A percentile compares a stretch with the other conserved stretches of the same genome.
Evolutionary conservation across 2,329 filamentous ascomycete genomes (phyloP).

Genomic region (Phyllosticta paracitricarpa): DNA sequence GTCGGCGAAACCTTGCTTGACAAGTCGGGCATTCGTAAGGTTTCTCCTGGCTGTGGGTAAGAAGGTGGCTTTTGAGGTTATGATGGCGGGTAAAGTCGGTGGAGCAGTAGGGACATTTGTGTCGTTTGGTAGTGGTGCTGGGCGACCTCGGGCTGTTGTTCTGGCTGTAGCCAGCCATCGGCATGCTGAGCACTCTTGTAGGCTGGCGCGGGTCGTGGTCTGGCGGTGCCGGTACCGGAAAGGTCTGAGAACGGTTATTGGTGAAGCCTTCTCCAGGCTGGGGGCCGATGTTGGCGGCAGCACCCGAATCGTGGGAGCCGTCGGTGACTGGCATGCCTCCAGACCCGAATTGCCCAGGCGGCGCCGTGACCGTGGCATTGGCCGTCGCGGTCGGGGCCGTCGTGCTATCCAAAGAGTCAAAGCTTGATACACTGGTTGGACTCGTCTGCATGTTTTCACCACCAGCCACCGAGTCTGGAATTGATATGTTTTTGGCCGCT

Average conservation of each 20-base stretch:
- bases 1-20: conserved; percentile 77
- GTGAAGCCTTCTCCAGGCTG: conserved; percentile 22
- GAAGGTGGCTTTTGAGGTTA: conserved; percentile 91
- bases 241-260: conserved; percentile 51
- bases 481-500: conserved; percentile 38
- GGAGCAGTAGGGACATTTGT: conserved; percentile 92
- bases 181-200: conserved; percentile 49
- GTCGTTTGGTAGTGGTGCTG: conserved; percentile 60
- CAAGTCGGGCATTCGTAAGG: conserved; percentile 93
- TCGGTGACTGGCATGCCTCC: conserved; percentile 33
- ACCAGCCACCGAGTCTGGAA: conserved; percentile 35
- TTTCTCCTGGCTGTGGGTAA: conserved; percentile 98
- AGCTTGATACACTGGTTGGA: conserved; percentile 44
- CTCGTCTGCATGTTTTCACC: conserved; percentile 42
- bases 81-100: conserved; percentile 97
- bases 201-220: conserved; percentile 40
- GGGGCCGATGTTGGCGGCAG: conserved; percentile 1
- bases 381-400: conserved; percentile 36
- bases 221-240: conserved; percentile 47
- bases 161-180: conserved; percentile 45
- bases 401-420: conserved; percentile 42
- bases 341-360: conserved; percentile 37
- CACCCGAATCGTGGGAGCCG: conserved; percentile 23
- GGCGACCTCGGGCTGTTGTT: conserved; percentile 56
- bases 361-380: conserved; percentile 37